These are phyloP conservation scores for Lentithecium fluviatile DNA, from an alignment of 495 filamentous ascomycete genomes.

Conservation along the genomic window DNA sequence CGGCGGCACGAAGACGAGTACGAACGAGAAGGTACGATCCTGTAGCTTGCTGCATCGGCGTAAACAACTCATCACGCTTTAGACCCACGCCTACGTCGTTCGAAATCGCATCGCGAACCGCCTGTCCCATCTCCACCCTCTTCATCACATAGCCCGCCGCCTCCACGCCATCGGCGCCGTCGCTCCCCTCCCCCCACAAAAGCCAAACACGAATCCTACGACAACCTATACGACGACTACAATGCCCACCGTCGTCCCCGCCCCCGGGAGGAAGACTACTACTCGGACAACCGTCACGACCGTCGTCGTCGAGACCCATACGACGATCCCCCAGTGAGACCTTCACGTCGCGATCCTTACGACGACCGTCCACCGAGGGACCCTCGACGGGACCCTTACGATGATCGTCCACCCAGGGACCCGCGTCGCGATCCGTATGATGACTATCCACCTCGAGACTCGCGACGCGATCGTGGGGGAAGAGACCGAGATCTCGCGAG, in stretches of 20 bases:
- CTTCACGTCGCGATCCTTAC: neutral
- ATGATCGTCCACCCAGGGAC: neutral
- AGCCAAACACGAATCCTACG: neutral
- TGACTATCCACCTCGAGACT: neutral
- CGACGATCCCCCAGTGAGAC: neutral
- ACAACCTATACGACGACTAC: slow-evolving; percentile 3
- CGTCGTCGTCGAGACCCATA: slow-evolving; percentile 12
- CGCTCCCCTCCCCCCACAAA: neutral
- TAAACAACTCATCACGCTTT: no score
- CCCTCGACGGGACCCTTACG: slow-evolving; percentile 6
- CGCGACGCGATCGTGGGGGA: neutral
- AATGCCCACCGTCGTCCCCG: neutral
- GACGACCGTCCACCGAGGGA: neutral
- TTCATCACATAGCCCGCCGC: neutral
- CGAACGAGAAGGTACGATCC: no score
- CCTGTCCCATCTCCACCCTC: neutral
- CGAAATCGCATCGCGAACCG: neutral
- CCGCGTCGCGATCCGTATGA: neutral
- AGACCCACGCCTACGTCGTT: neutral
- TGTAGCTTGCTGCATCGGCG: no score
- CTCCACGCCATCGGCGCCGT: neutral
- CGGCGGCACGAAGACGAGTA: no score
- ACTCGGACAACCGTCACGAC: slow-evolving; percentile 17
- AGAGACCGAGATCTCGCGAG: neutral
- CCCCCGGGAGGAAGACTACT: slow-evolving; percentile 10